A percentile compares a stretch with the other conserved stretches of the same genome.
Conservation (phyloP, 768 basidiomycete genomes). For the Amanita muscaria region DNA sequence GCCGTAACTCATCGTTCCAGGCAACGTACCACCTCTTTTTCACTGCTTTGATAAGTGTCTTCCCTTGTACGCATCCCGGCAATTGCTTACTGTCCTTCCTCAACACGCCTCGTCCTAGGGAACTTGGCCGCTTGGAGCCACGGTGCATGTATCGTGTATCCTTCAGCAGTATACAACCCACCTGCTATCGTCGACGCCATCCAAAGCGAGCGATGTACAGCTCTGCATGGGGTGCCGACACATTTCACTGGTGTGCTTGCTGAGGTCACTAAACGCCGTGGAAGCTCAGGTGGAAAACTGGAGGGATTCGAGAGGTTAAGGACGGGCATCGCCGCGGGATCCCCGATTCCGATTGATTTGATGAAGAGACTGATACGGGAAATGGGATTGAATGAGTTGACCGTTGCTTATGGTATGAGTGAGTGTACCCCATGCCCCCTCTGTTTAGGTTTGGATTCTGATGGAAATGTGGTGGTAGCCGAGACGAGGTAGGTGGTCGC, state of each 20-base stretch:
- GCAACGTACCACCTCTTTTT: conserved; percentile 78
- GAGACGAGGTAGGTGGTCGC: conserved; percentile 66
- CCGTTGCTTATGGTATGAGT: conserved; percentile 87
- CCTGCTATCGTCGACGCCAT: conserved; percentile 61
- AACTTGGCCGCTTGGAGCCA: conserved; percentile 75
- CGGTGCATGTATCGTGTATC: conserved; percentile 67
- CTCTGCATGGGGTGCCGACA: conserved; percentile 78
- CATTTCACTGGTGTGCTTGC: conserved; percentile 71
- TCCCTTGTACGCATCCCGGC: no score
- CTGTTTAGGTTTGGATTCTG: neutral
- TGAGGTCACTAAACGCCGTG: conserved; percentile 50
- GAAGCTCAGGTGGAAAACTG: conserved; percentile 24
- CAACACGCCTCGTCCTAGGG: conserved; percentile 66
- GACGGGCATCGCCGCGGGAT: conserved; percentile 78
- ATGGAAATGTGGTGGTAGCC: conserved; percentile 29
- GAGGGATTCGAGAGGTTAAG: conserved; percentile 25
- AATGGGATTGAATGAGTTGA: conserved; percentile 61
- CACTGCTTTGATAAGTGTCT: conserved; percentile 82
- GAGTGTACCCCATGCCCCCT: neutral
- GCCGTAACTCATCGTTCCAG: conserved; percentile 24
- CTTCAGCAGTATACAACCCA: conserved; percentile 58
- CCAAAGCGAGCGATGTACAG: conserved; percentile 62
- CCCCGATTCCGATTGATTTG: conserved; percentile 68
- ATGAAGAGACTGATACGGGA: conserved; percentile 66
- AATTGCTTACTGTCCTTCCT: no score